Evolutionary conservation across 177 flowering plant species (phyloP), one percentile per base, ranked within the genome.

Genomic region (Telopea speciosissima): DNA sequence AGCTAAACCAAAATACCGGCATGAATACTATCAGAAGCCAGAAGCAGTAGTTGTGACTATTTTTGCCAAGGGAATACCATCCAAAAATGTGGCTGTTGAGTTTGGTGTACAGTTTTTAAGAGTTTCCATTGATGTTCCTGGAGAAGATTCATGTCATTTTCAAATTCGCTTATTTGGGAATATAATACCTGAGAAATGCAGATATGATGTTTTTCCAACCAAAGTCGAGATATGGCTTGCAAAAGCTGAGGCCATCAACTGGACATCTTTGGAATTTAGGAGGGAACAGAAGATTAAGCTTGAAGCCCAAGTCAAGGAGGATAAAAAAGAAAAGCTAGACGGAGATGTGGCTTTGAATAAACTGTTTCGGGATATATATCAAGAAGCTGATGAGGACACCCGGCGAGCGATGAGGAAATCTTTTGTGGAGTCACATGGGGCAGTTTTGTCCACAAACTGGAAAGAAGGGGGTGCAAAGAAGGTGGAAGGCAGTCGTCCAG

Each of bases 401-500:
- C 83, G 88, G 75, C 77, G 89, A 64, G 95, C 95, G 42, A 90
- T 90, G 92, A 77, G 65, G 61, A 90, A 88, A 79, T 90, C 95
- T 24, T 90, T 90, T 77, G 94, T 87, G 49, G 98, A 94, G 76
- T 92, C 98, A 12, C 88, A 89, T 70, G 98, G 98, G 52, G 92
- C 98, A 0, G 97, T 94, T 69, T 81, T 94, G 28, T 94, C 98
- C 0, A 94, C 97, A 12, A 89, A 89, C 79, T 94, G 98, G 98
- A 88, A 87, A 71, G 98, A 94, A 44, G 97, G 92, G 7, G 97
- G 98, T 3, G 22, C 83, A 21, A 92, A 92, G 86, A 86, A 81
- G 79, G 89, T 94, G 17, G 95, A 92, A 61, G 91, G 97, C 62
- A 90, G 87, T 68, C 85, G 97, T 26, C 97, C 98, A 0, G 95